These are phyloP conservation scores for Penicillium sp. DNA, from an alignment of 2,329 filamentous ascomycete species.

Conservation along the genomic window DNA sequence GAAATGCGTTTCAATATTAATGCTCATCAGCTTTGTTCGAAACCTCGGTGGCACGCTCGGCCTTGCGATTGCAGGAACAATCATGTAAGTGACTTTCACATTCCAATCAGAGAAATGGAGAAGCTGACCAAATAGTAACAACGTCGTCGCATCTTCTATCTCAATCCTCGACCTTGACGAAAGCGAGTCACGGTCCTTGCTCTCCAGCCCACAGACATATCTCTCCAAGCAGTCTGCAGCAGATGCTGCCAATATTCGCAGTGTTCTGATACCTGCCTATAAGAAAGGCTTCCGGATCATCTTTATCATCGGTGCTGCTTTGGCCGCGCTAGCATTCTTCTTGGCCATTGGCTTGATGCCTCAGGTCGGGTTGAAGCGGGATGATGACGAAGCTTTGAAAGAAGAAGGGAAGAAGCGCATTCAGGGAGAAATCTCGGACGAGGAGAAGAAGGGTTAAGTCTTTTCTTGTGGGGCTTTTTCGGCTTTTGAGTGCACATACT, in stretches of 20 bases:
- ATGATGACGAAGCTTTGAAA: slow-evolving; percentile 29
- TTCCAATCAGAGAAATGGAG: neutral
- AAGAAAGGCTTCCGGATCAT: slow-evolving; percentile 37
- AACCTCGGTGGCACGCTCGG: slow-evolving; percentile 41
- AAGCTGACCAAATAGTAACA: slow-evolving; percentile 24
- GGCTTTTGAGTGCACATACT: too few relatives aligned
- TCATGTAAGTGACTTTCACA: slow-evolving; percentile 30
- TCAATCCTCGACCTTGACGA: slow-evolving; percentile 22
- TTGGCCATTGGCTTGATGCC: slow-evolving; percentile 36
- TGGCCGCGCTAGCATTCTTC: slow-evolving; percentile 34
- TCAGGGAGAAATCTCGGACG: slow-evolving; percentile 10
- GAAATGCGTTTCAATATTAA: neutral
- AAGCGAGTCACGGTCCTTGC: slow-evolving; percentile 21
- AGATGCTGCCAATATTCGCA: slow-evolving; percentile 24
- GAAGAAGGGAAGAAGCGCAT: slow-evolving; percentile 24
- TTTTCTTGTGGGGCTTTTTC: too few relatives aligned
- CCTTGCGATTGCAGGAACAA: slow-evolving; percentile 38
- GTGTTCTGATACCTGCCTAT: slow-evolving; percentile 34
- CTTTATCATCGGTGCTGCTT: slow-evolving; percentile 35
- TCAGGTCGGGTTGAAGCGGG: slow-evolving; percentile 28
- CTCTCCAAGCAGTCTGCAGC: slow-evolving; percentile 23
- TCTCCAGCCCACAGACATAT: slow-evolving; percentile 29
- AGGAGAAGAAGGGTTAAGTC: slow-evolving; percentile 11
- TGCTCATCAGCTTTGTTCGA: slow-evolving; percentile 34
- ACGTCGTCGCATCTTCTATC: slow-evolving; percentile 25